Evolutionary conservation across 306 rosid species (phyloP).

Genomic region (Rosa rugosa): DNA sequence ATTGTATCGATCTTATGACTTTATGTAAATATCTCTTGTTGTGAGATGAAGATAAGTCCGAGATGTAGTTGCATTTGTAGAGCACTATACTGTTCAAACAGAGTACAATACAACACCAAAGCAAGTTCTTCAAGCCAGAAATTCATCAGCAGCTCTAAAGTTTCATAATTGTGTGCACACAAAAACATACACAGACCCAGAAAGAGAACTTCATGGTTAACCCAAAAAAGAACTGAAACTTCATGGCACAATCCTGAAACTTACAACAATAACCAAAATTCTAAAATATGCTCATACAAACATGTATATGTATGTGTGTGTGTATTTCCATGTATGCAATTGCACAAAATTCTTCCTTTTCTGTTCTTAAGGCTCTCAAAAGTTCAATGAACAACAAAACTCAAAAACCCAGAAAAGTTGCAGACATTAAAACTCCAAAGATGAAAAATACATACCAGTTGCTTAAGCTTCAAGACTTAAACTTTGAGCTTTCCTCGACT

Average conservation of each 20-base stretch:
- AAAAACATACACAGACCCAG: neutral
- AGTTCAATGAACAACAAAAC: neutral
- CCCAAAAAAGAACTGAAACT: neutral
- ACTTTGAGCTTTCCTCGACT: neutral
- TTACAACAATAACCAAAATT: neutral
- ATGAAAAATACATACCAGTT: neutral
- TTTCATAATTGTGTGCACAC: neutral
- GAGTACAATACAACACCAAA: neutral
- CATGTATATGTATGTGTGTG: neutral
- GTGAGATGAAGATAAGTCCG: neutral
- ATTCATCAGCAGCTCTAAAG: neutral
- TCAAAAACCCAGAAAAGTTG: constrained; percentile 5
- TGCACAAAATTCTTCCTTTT: neutral
- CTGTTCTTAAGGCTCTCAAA: neutral
- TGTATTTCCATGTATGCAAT: neutral
- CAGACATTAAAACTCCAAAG: neutral
- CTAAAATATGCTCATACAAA: neutral
- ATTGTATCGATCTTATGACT: neutral
- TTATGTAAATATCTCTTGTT: neutral
- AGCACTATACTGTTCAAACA: neutral
- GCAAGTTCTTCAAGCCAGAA: neutral
- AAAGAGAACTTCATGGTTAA: constrained; percentile 3
- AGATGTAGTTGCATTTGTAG: neutral
- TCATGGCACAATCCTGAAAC: neutral
- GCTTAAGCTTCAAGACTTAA: constrained; percentile 9